Evolutionary conservation across 2,329 filamentous ascomycete genomes (phyloP), one percentile per base, ranked within the genome.

Genomic region (Penicillium rolfsii): DNA sequence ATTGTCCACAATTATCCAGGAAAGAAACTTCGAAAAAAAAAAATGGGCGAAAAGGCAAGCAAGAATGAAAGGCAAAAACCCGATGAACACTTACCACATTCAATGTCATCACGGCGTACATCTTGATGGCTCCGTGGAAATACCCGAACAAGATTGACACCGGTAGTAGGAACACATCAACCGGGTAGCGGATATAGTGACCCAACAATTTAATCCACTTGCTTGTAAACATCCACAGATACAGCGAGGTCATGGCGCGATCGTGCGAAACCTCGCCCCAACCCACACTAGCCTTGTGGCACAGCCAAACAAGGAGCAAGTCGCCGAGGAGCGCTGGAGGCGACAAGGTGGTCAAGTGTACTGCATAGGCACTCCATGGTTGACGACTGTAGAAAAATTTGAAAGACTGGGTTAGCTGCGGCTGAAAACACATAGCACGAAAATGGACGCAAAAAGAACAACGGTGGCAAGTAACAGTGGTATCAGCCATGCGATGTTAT

Each of bases 101-200:
- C 68, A 93, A 85, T 60, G 93, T 97, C 67, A 89, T 82, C 63
- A 93, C 83, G 43, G 94, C 93, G 73, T 94, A 94, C 64, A 96
- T 83, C 82, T 97, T 97, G 83, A 98, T 93, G 63, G 93, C 77
- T 63, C 93, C 92, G 76, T 98, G 94, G 70, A 96, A 90, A 79
- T 95, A 97, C 54, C 94, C 94, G 78, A 97, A 98, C 14, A 92
- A 64, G 69, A 97, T 87, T 41, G 93, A 96, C n/a, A 94, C 82
- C 0, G 91, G 92, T 54, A 97, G 82, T 72, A 91, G 90, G 45
- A 91, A 73, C 64, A 96, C 79, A 74, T 97, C 94, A 68, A 85
- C 85, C 4, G 94, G 93, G 76, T 96, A 91, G 66, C 91, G 89
- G 70, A 89, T 84, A 79, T 96, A 95, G 70, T 97, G 88, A 9